These are phyloP conservation scores for Rhododendron kiyosumense DNA, from an alignment of 148 eudicot genomes.

Conservation along the genomic window DNA sequence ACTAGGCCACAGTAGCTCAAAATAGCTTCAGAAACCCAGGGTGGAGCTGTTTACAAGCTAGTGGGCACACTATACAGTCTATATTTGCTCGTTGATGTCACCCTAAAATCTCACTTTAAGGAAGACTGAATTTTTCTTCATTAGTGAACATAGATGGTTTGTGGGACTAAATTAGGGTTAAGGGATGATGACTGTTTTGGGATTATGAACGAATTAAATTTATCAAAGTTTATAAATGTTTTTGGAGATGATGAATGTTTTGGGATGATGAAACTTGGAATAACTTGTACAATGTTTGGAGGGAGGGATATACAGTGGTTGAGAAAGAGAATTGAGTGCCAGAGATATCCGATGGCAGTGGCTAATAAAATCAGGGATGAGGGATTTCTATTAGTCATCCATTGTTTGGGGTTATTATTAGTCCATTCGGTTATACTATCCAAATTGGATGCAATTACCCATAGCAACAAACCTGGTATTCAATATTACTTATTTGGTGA, in stretches of 20 bases:
- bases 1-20: not conserved
- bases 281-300: not conserved
- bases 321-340: not conserved
- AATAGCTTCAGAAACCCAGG: conserved; percentile 5
- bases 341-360: not conserved
- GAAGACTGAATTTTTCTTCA: not conserved
- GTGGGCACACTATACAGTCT: not conserved
- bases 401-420: not conserved
- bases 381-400: not conserved
- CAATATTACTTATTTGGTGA: not conserved
- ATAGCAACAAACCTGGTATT: not conserved
- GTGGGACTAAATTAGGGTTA: not conserved
- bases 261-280: not conserved
- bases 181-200: not conserved
- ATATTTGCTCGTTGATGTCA: not conserved
- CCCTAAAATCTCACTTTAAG: not conserved
- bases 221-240: not conserved
- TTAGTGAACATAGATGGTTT: not conserved
- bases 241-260: not conserved
- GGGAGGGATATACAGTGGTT: not conserved
- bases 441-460: not conserved
- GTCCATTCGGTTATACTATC: not conserved
- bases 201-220: not conserved
- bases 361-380: not conserved
- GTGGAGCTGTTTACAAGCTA: not conserved